Conservation (phyloP, 2,329 filamentous ascomycete species). For the Alternaria atra region DNA sequence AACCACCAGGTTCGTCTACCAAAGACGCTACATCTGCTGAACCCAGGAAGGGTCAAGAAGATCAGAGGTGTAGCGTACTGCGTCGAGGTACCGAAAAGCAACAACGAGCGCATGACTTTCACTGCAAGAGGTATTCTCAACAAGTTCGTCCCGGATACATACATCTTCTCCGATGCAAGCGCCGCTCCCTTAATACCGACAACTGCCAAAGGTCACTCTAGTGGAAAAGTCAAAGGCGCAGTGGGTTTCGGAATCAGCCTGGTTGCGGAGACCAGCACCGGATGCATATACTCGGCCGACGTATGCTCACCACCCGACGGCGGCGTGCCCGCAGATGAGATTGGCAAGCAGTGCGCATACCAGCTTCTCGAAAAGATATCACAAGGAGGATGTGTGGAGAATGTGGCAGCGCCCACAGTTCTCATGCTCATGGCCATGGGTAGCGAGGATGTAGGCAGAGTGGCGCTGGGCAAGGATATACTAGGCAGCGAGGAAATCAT, state of each 20-base stretch:
- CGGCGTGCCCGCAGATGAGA: conserved; percentile 86
- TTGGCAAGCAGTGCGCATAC: conserved; percentile 86
- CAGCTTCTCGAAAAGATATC: conserved; percentile 86
- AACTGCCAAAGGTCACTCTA: conserved; percentile 71
- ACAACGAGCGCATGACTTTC: conserved; percentile 96
- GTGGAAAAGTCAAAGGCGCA: conserved; percentile 68
- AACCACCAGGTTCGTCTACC: conserved; percentile 92
- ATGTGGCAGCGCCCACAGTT: conserved; percentile 75
- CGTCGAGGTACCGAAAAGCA: conserved; percentile 88
- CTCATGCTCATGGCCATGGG: conserved; percentile 97
- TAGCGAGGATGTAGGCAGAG: conserved; percentile 88
- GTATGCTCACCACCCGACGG: conserved; percentile 77
- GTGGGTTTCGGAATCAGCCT: conserved; percentile 91
- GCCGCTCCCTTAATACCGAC: conserved; percentile 69
- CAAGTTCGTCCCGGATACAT: conserved; percentile 81
- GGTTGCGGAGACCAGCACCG: conserved; percentile 90
- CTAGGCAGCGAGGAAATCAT: conserved; percentile 83
- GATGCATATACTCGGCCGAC: conserved; percentile 88
- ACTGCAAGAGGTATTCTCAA: conserved; percentile 88
- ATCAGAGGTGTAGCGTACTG: conserved; percentile 94
- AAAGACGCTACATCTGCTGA: conserved; percentile 90
- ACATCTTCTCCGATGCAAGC: conserved; percentile 78
- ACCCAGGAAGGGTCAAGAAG: conserved; percentile 83
- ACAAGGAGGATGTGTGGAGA: conserved; percentile 82
- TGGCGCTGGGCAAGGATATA: conserved; percentile 82